Evolutionary conservation across 176 grass and related monocot species (phyloP).

Genomic region (Cenchrus fungigraminus): DNA sequence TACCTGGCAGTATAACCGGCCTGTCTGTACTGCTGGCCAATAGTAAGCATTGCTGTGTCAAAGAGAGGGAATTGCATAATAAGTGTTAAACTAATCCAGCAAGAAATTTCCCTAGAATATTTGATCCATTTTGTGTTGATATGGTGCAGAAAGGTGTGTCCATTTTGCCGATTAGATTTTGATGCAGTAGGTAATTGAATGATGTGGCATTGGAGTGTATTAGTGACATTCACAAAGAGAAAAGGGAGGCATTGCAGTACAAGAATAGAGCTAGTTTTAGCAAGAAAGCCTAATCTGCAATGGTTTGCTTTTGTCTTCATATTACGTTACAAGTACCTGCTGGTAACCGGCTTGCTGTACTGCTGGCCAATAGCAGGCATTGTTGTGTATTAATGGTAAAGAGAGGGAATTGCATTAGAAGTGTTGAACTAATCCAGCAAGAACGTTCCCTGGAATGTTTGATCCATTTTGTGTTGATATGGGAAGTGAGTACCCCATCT

Average conservation of each 20-base stretch:
- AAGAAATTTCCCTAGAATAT: background rate
- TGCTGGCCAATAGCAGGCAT: background rate
- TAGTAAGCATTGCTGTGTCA: background rate
- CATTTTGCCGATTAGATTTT: constrained; percentile 1
- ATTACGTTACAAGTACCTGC: background rate
- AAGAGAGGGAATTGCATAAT: background rate
- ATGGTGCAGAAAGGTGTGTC: background rate
- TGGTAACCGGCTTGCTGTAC: background rate
- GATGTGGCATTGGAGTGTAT: background rate
- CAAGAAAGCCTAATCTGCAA: background rate
- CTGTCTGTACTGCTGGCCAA: background rate
- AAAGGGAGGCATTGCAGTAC: background rate
- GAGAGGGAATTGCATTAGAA: background rate
- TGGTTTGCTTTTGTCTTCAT: background rate
- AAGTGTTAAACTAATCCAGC: background rate
- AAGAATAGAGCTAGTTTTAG: background rate
- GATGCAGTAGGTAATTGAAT: background rate
- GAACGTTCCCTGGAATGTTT: background rate
- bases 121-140: background rate
- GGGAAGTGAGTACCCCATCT: background rate
- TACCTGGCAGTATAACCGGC: background rate
- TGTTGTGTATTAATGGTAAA: background rate
- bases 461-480: background rate
- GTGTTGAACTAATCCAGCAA: background rate
- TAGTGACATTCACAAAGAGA: background rate